Conservation (phyloP, 1,139 yeast species). For the Taphrina sp. region DNA sequence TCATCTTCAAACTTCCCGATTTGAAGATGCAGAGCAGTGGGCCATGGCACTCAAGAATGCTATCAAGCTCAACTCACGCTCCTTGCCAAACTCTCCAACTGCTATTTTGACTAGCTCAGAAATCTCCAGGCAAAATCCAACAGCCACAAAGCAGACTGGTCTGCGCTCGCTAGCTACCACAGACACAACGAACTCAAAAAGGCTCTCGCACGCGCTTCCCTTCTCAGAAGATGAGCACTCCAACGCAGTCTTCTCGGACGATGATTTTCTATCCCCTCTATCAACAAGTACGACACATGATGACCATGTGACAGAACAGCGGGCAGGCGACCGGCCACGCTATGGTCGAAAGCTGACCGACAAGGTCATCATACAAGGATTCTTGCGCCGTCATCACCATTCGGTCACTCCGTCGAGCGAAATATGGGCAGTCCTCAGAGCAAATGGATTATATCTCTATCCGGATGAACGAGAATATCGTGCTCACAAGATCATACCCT, state of each 20-base stretch:
- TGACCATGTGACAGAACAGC: background rate
- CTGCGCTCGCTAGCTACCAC: background rate
- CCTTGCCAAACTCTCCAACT: background rate
- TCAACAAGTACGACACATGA: conserved; percentile 8
- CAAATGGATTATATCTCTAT: conserved; percentile 15
- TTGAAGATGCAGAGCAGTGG: conserved; percentile 50
- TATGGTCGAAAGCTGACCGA: conserved; percentile 4
- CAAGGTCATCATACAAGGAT: conserved; percentile 30
- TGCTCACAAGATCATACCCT: conserved; percentile 9
- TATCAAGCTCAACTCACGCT: conserved; percentile 39
- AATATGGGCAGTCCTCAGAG: conserved; percentile 17
- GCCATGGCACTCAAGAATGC: conserved; percentile 44
- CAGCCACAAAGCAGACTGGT: background rate
- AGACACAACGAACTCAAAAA: too few relatives aligned
- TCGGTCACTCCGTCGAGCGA: too few relatives aligned
- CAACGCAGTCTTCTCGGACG: background rate
- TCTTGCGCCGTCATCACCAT: conserved; percentile 6
- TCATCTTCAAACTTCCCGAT: conserved; percentile 50
- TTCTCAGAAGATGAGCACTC: conserved; percentile 14
- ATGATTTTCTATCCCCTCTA: conserved; percentile 4
- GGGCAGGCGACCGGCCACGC: background rate
- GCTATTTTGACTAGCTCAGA: background rate
- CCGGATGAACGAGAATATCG: conserved; percentile 16
- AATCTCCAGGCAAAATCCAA: conserved; percentile 2
- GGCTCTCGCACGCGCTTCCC: conserved; percentile 2